Percentiles rank a stretch among this genome's conserved stretches.
Evolutionary conservation across 768 basidiomycete species (phyloP).

Genomic region (Pluteus cervinus): DNA sequence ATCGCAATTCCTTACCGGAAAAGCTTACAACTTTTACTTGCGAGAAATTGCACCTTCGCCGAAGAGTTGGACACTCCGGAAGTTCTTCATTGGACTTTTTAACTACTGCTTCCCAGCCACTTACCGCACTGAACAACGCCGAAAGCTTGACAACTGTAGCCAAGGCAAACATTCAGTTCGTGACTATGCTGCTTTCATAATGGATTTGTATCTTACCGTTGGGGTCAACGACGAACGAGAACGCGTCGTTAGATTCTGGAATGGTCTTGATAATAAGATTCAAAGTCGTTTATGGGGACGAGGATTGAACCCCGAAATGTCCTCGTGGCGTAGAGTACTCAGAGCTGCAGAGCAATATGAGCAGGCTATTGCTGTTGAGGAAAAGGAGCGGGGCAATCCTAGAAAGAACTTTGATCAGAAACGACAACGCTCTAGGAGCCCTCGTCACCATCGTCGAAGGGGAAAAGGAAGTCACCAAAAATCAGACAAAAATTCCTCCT

Average conservation of each 20-base stretch:
- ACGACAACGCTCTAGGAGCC: no score
- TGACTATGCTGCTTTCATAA: conserved; percentile 2
- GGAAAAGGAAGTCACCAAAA: no score
- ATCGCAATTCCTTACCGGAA: conserved; percentile 7
- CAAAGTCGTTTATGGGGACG: conserved; percentile 23
- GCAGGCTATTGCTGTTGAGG: conserved; percentile 1
- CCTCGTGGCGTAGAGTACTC: conserved; percentile 17
- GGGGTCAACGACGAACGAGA: conserved; percentile 20
- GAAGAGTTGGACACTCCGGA: neutral
- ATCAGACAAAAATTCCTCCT: no score
- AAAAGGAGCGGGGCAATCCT: neutral
- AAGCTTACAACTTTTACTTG: conserved; percentile 8
- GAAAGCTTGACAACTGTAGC: conserved; percentile 2
- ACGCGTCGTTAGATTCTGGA: conserved; percentile 26
- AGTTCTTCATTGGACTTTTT: conserved; percentile 7
- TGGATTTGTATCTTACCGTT: conserved; percentile 26
- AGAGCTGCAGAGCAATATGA: conserved; percentile 24
- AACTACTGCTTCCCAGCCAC: conserved; percentile 10
- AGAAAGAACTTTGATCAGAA: no score
- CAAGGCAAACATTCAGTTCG: neutral
- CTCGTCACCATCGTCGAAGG: no score
- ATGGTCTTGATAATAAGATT: conserved; percentile 17
- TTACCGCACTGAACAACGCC: conserved; percentile 3
- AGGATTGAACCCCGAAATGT: conserved; percentile 18
- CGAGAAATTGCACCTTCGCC: conserved; percentile 1